Base-by-base conservation (phyloP, 2,329 filamentous ascomycete species). In the Claviceps sp. region DNA sequence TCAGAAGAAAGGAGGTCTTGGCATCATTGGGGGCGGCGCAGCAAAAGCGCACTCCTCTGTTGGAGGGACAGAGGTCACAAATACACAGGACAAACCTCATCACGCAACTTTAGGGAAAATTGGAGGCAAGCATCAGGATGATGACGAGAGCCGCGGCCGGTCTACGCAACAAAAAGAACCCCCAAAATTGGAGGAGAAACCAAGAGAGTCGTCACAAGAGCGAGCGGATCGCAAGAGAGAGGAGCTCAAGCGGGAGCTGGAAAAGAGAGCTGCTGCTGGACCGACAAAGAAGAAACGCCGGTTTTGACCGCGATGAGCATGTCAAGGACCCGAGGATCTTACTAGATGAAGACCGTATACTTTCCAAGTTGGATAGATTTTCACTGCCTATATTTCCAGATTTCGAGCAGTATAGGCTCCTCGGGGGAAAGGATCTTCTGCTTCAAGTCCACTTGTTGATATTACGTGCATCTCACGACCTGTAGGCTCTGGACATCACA, bases 221-320 rank as follows among this genome's bases (percentile, higher is more conserved):
- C 63, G 70, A 26, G 74, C 75, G 2, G 72, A 77, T 53, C 67
- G 73, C 38, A 74, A 72, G 54, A 68, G 76, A 48, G 67, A 70
- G n/a, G 74, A 79, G 56, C 62, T 78, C 30, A 72, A 75, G 52
- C 68, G 65, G 52, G 73, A 79, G 38, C 62, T 78, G 14, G 71
- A 77, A 56, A 71, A 61, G 54, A 76, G 75, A 58, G 70, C 70
- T 3, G 68, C 72, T 0, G 70, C 70, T 18, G 72, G 72, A 1
- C 77, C 77, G 4, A 68, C 66, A 6, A 77, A 73, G 62, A 81
- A 81, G 67, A 80, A 78, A 64, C 67, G 77, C 44, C 75, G 70
- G 49, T 80, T 80, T 55, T 81, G 61, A 24, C 3, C 9, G 13
- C 20, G n/a, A 8, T 6, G 38, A 37, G 9, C 20, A 37, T 5